These are phyloP conservation scores for Phytopythium cucurbitacearum DNA, from an alignment of 352 stramenopile species.

Conservation along the genomic window DNA sequence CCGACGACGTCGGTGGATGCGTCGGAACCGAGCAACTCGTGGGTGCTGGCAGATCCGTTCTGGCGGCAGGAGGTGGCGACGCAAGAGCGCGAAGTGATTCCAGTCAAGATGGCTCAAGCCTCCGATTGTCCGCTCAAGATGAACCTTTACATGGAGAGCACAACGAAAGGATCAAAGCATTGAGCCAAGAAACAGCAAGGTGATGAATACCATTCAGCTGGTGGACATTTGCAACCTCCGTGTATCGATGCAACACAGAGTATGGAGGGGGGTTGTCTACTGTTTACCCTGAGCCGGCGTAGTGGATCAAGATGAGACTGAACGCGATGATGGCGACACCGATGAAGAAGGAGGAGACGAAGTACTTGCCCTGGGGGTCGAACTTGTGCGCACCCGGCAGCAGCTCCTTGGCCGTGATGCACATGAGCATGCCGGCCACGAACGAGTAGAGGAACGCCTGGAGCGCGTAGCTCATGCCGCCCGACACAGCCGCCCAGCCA, in stretches of 20 bases:
- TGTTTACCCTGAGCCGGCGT: slow-evolving; percentile 46
- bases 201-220: no score
- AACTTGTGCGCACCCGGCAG: slow-evolving; percentile 90
- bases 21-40: slow-evolving; percentile 45
- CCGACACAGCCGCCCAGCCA: slow-evolving; percentile 44
- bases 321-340: slow-evolving; percentile 89
- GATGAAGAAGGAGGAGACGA: slow-evolving; percentile 81
- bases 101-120: slow-evolving; percentile 36
- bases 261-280: neutral
- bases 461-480: slow-evolving; percentile 62
- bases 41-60: slow-evolving; percentile 56
- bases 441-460: slow-evolving; percentile 89
- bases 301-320: slow-evolving; percentile 85
- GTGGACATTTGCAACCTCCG: no score
- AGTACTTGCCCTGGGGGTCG: slow-evolving; percentile 82
- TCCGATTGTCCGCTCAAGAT: slow-evolving; percentile 40
- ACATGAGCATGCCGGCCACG: slow-evolving; percentile 91
- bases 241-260: no score
- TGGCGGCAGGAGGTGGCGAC: slow-evolving; percentile 34
- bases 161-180: no score
- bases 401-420: slow-evolving; percentile 90
- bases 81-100: slow-evolving; percentile 25
- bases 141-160: slow-evolving; percentile 54
- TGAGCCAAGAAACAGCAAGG: no score
- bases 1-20: slow-evolving; percentile 34